A percentile compares a stretch with the other conserved stretches of the same genome.
Conservation (phyloP, 179 eudicot species). For the Gypsophila paniculata region DNA sequence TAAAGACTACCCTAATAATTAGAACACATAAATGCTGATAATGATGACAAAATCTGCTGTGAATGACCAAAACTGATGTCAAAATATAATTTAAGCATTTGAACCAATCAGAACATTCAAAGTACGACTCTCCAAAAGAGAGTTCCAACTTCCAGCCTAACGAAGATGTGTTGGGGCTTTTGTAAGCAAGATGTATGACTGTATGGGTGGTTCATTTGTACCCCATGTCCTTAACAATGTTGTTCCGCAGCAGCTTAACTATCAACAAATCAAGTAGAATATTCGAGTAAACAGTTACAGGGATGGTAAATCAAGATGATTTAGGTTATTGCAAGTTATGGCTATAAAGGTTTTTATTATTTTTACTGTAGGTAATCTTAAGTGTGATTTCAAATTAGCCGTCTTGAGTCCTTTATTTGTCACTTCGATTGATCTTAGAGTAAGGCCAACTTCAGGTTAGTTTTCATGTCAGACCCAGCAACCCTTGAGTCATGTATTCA, state of each 20-base stretch:
- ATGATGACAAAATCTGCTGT: background rate
- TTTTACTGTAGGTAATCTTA: too few relatives aligned
- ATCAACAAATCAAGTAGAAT: background rate
- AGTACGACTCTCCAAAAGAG: background rate
- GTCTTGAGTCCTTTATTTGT: too few relatives aligned
- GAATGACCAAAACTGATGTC: background rate
- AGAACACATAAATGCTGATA: slow-evolving; percentile 6
- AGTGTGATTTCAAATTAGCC: too few relatives aligned
- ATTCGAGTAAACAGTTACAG: too few relatives aligned
- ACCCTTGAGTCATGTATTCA: too few relatives aligned
- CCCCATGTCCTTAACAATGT: background rate
- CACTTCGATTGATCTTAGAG: too few relatives aligned
- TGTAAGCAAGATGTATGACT: background rate
- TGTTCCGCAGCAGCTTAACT: background rate
- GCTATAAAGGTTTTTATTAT: too few relatives aligned
- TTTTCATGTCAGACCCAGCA: too few relatives aligned
- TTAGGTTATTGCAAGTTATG: too few relatives aligned
- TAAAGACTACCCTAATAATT: background rate
- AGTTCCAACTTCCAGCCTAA: background rate
- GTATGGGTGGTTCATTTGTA: background rate
- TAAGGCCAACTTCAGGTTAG: too few relatives aligned
- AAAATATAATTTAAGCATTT: background rate
- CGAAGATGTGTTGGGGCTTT: background rate
- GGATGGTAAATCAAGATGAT: too few relatives aligned
- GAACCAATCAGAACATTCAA: background rate